These are phyloP conservation scores for Phylloporus sp. DNA, from an alignment of 768 basidiomycete species.

Conservation along the genomic window DNA sequence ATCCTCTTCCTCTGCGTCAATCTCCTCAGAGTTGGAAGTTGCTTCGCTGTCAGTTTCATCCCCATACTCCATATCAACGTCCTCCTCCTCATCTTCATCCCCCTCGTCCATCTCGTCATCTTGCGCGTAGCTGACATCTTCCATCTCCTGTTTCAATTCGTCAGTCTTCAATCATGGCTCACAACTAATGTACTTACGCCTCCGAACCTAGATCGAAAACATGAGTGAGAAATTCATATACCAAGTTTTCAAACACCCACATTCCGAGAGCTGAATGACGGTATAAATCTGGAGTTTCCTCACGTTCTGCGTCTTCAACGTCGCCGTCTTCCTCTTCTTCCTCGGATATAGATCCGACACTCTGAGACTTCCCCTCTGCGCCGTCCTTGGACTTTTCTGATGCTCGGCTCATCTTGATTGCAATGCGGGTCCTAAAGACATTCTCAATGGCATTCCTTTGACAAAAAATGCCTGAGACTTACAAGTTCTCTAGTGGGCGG, in stretches of 20 bases:
- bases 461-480: slow-evolving; percentile 30
- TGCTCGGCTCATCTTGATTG: slow-evolving; percentile 95
- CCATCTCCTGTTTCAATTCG: slow-evolving; percentile 64
- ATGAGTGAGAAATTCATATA: slow-evolving; percentile 7
- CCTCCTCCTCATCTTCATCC: slow-evolving; percentile 76
- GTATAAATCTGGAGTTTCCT: slow-evolving; percentile 91
- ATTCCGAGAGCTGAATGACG: slow-evolving; percentile 95
- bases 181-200: slow-evolving; percentile 54
- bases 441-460: slow-evolving; percentile 2
- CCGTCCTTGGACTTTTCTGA: slow-evolving; percentile 62
- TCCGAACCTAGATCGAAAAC: slow-evolving; percentile 49
- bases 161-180: slow-evolving; percentile 15
- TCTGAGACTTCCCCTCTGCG: slow-evolving; percentile 43
- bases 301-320: slow-evolving; percentile 51
- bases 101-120: slow-evolving; percentile 82
- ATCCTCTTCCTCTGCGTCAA: slow-evolving; percentile 59
- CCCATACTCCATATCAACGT: slow-evolving; percentile 84
- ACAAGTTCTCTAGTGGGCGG: slow-evolving; percentile 87
- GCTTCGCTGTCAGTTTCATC: slow-evolving; percentile 82
- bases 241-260: slow-evolving; percentile 39
- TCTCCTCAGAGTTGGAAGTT: slow-evolving; percentile 72
- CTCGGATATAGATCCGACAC: slow-evolving; percentile 40
- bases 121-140: slow-evolving; percentile 61
- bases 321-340: slow-evolving; percentile 58
- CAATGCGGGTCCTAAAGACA: slow-evolving; percentile 75